phyloP scores from a whole-genome alignment of 768 basidiomycete genomes.

The Macrolepiota dolichaula region DNA sequence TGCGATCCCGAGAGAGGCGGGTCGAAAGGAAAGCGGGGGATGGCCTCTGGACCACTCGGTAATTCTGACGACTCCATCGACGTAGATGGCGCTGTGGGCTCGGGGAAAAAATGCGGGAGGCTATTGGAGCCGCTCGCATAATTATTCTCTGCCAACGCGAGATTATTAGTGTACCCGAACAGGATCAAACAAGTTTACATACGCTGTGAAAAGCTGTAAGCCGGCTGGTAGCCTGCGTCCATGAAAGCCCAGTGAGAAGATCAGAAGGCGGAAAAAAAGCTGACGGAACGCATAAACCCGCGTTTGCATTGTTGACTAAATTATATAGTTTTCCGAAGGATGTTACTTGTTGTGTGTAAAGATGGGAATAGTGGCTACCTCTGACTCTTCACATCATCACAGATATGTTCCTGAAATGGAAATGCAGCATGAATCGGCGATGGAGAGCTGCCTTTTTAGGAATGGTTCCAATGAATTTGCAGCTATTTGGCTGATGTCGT shows the following conservation, averaged over 20 bases:
- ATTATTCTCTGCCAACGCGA: slow-evolving; percentile 16
- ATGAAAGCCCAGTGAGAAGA: slow-evolving; percentile 7
- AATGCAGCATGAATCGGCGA: slow-evolving; percentile 2
- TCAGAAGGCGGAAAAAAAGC: slow-evolving; percentile 10
- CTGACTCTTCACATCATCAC: slow-evolving; percentile 11
- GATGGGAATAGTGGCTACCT: slow-evolving; percentile 10
- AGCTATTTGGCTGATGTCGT: neutral
- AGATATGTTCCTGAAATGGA: slow-evolving; percentile 4
- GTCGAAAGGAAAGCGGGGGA: slow-evolving; percentile 1
- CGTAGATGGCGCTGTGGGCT: neutral
- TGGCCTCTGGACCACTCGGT: neutral
- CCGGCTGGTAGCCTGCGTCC: slow-evolving; percentile 9
- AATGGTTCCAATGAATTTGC: neutral
- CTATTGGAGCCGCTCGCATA: neutral
- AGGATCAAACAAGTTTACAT: neutral
- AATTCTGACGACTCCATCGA: slow-evolving; percentile 5
- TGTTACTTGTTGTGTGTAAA: slow-evolving; percentile 10
- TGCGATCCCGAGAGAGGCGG: neutral
- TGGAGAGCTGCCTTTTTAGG: neutral
- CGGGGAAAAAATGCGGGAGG: neutral
- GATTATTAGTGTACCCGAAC: slow-evolving; percentile 3
- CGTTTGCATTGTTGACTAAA: slow-evolving; percentile 11
- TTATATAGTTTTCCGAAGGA: slow-evolving; percentile 13
- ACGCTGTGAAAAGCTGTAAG: slow-evolving; percentile 8
- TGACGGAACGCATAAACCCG: slow-evolving; percentile 9